Base-by-base conservation (phyloP, 1,284 basidiomycete genomes). In the Exobasidium rhododendri region DNA sequence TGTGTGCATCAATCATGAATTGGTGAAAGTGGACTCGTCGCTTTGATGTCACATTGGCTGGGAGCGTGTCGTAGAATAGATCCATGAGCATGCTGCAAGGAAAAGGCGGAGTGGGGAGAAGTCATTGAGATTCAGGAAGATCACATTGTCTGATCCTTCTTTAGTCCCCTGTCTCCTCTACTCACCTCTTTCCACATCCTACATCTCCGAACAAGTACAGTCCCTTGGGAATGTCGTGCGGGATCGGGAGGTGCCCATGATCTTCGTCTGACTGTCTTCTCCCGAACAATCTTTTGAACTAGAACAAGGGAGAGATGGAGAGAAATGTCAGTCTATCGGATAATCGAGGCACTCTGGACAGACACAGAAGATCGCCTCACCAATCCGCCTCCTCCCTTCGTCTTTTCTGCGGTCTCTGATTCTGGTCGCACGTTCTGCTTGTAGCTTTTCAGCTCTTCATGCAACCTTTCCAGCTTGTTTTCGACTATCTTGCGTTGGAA, bases 1-100 rank as follows among this genome's bases (percentile, higher is more conserved):
- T 94, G 80, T 97, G 91, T 26, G 97, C 93, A 76, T 98, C 94
- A 67, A 97, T 89, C 96, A 99, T 98, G 83, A 99, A 98, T 40
- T 80, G 77, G 56, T 80, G 80, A 78, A 98, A 98, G 81, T 98
- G 94, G 20, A 97, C 91, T 40, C 94, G 85, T 44, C 89, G 89
- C 77, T 91, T 92, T 63, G 85, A 69, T 47, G 82, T 86, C 66
- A 94, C 85, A 65, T 87, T 85, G 0, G 84, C 74, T 0, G 94
- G 93, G 0, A 98, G 85, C 1, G 92, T 89, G 66, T 89, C 87
- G 83, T 92, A 78, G 82, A 98, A 96, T 20, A 98, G 83, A 81
- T 99, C 96, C 96, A 99, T 99, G 66, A 99, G 87, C 94, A 98
- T 97, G 91, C 84, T 40, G 35, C 35, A 17, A 10, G 35, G n/a